Conservation (phyloP, 2,329 filamentous ascomycete species). For the Chrysoporthe puriensis region DNA sequence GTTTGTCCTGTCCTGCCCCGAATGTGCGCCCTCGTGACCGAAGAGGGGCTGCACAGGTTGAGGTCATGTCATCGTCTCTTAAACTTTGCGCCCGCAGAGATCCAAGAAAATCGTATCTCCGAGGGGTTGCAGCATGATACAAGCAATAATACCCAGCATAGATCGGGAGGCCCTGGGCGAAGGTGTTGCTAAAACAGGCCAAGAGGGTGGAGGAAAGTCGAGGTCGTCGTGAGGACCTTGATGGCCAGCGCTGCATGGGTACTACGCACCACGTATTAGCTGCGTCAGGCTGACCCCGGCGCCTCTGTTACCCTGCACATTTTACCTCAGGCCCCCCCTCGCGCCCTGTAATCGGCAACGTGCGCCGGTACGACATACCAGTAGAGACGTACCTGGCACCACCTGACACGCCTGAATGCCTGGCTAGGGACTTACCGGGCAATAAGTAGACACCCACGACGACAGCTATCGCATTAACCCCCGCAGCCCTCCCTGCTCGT, state of each 20-base stretch:
- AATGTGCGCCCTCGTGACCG: not conserved
- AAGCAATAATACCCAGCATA: not conserved
- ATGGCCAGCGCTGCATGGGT: constrained; percentile 16
- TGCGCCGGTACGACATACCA: too few species aligned
- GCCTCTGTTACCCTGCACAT: too few species aligned
- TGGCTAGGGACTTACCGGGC: not conserved
- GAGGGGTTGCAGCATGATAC: not conserved
- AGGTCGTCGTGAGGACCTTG: constrained; percentile 19
- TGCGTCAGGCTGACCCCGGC: too few species aligned
- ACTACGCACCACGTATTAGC: too few species aligned
- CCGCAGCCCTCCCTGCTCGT: not conserved
- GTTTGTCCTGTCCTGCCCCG: not conserved
- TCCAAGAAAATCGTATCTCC: not conserved
- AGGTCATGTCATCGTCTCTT: not conserved
- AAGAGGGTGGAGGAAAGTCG: not conserved
- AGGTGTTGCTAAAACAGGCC: not conserved
- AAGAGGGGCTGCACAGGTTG: not conserved
- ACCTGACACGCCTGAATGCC: not conserved
- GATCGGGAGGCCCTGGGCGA: not conserved
- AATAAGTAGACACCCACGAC: not conserved
- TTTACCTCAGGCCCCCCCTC: too few species aligned
- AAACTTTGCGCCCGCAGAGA: not conserved
- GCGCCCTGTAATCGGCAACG: too few species aligned
- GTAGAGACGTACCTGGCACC: not conserved
- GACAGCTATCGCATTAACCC: not conserved